phyloP scores from a whole-genome alignment of 2,329 filamentous ascomycete genomes.

The Phyllosticta citrichinensis region DNA sequence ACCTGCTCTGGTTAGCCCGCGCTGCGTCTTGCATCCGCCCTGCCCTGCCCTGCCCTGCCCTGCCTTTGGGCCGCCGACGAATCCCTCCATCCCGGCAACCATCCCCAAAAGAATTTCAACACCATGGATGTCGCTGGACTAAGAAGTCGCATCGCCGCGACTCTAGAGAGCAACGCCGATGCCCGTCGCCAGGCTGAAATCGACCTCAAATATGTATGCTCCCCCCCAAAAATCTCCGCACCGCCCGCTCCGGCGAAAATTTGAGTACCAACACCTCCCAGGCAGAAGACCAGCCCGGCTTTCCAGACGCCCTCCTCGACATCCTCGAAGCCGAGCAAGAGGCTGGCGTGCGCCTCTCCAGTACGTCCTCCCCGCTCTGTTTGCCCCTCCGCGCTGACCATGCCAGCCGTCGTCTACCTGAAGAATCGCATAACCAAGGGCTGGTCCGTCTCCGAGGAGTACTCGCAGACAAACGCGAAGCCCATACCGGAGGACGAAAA shows the following conservation, averaged over 20 bases:
- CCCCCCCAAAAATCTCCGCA: conserved; percentile 7
- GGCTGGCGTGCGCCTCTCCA: conserved; percentile 71
- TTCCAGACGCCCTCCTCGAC: conserved; percentile 81
- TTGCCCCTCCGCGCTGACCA: conserved; percentile 14
- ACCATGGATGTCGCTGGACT: conserved; percentile 66
- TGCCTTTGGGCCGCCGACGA: background rate
- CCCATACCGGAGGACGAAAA: conserved; percentile 86
- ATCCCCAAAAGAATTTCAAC: conserved; percentile 7
- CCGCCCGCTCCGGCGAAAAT: conserved; percentile 14
- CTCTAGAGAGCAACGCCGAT: conserved; percentile 64
- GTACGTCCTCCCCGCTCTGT: conserved; percentile 46
- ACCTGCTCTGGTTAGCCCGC: background rate
- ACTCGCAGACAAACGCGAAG: conserved; percentile 49
- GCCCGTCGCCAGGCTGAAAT: conserved; percentile 67
- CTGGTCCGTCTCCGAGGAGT: conserved; percentile 73
- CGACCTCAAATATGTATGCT: conserved; percentile 68
- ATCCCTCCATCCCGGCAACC: conserved; percentile 1
- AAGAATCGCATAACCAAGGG: conserved; percentile 95
- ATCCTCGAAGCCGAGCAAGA: conserved; percentile 86
- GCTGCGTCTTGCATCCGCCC: background rate
- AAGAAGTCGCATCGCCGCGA: conserved; percentile 66
- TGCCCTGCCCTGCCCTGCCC: background rate
- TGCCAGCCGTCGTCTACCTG: conserved; percentile 83
- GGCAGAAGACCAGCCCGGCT: conserved; percentile 85
- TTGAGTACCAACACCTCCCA: conserved; percentile 32